Evolutionary conservation across 2,329 filamentous ascomycete species (phyloP).

Genomic region (Alternaria sp.): DNA sequence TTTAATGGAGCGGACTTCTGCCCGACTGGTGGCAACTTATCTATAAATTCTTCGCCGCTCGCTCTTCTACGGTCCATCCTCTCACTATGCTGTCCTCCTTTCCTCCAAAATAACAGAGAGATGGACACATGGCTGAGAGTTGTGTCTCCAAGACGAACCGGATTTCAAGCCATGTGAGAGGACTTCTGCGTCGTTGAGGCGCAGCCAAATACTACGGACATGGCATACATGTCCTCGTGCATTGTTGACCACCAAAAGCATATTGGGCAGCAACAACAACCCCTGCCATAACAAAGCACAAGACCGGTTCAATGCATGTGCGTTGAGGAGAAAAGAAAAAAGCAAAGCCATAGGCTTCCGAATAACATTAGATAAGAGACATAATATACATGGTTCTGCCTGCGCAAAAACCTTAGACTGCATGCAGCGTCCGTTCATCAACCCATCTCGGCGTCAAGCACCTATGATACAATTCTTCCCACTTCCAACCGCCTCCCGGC

Average conservation of each 20-base stretch:
- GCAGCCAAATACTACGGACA: not conserved
- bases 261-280: not conserved
- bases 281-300: not conserved
- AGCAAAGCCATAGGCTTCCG: not conserved
- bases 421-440: not conserved
- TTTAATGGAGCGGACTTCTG: not conserved
- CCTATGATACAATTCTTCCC: slow-evolving; percentile 1
- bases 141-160: not conserved
- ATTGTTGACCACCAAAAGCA: not conserved
- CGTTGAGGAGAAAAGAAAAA: not conserved
- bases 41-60: not conserved
- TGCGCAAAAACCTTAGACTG: not conserved
- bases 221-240: not conserved
- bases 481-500: slow-evolving; percentile 4
- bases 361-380: not conserved
- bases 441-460: not conserved
- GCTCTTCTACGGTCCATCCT: not conserved
- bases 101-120: no score
- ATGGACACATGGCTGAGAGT: not conserved
- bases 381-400: not conserved
- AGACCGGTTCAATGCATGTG: not conserved
- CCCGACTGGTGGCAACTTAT: not conserved
- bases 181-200: not conserved
- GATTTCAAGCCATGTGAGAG: not conserved
- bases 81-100: not conserved